Base-by-base conservation (phyloP, 2,329 filamentous ascomycete species). In the Pyrenochaeta sp. region DNA sequence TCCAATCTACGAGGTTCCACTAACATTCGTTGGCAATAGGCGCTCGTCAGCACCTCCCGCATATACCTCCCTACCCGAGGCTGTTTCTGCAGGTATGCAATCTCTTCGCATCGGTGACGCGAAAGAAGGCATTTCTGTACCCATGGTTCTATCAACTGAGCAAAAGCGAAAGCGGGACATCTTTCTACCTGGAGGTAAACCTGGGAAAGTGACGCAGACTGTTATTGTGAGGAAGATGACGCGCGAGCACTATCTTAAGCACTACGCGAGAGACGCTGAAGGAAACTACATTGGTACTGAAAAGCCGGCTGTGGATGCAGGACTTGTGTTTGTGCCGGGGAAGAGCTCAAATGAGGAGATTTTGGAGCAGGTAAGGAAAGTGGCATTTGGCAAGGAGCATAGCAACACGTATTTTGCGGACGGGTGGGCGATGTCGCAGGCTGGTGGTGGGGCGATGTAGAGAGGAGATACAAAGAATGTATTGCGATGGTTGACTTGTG, bases 211-310 rank as follows among this genome's bases (percentile, higher is more conserved):
- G 0, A 56, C 64, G 5, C 65, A 67, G n/a, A 63, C 64, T 2
- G 67, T 74, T 3, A 58, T 69, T 25, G 59, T 66, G 34, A 61
- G 71, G 2, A 68, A 67, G 43, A 74, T 75, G 72, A 64, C 60
- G 15, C 65, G 72, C 27, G 55, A 62, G 13, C 59, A 67, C 30
- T 74, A 73, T 53, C 52, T 65, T 22, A 69, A 69, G 56, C 65
- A 65, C 53, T 75, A 73, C 56, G 69, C 69, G 5, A 71, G 69
- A 39, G 67, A 74, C 50, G 58, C 58, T 0, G 54, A 72, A 7
- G 72, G 69, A 0, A 71, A 74, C 22, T 73, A 72, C 39, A 47
- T 73, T 30, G 69, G 72, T 2, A 72, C 69, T 1, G 60, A 66
- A 24, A 55, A 58, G 22, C 57, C 58, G 5, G 64, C 69, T 8